Evolutionary conservation across 1,284 basidiomycete species (phyloP), one percentile per base, ranked within the genome.

Genomic region (Macrocybe sp.): DNA sequence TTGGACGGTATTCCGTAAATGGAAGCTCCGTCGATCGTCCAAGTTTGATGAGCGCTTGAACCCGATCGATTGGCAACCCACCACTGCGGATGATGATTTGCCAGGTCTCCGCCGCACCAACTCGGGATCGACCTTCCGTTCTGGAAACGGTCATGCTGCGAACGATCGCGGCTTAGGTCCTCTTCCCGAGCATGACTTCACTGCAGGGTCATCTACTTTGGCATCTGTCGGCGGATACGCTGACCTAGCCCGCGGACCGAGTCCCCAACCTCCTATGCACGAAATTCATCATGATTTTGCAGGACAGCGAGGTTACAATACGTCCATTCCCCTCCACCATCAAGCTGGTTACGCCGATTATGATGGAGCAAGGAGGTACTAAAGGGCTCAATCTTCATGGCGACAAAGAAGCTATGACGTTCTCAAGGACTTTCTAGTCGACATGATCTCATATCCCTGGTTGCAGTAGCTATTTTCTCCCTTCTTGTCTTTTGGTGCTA

Each of bases 1-100:
- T 54, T 94, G 88, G 88, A 93, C 90, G 34, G 71, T 90, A 59
- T 89, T 93, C 75, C 85, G 92, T 70, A 93, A 92, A 68, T 92
- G 87, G 87, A 93, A 93, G 72, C 81, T 93, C 59, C 80, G 79
- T 52, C 83, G 86, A 45, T 89, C 87, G 38, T 77, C 79, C 63
- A 76, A 81, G 60, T 93, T 93, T 61, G 87, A 90, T 58, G 77
- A 83, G 54, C 87, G 89, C 59, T 82, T 92, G 69, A 79, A 84
- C 45, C 90, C 91, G 53, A 86, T 90, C 60, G 81, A 91, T 67
- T 90, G 87, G 87, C 78, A 84, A 61, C 85, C 86, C 14, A 76
- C 77, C 30, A 67, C 61, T 48, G 60, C 63, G 14, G 74, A 76
- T 2, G 76, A 73, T 37, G 64, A 65, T 45, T 64, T 78, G 46